These are phyloP conservation scores for Aspergillus intermedius DNA, from an alignment of 2,329 filamentous ascomycete species.

Conservation along the genomic window DNA sequence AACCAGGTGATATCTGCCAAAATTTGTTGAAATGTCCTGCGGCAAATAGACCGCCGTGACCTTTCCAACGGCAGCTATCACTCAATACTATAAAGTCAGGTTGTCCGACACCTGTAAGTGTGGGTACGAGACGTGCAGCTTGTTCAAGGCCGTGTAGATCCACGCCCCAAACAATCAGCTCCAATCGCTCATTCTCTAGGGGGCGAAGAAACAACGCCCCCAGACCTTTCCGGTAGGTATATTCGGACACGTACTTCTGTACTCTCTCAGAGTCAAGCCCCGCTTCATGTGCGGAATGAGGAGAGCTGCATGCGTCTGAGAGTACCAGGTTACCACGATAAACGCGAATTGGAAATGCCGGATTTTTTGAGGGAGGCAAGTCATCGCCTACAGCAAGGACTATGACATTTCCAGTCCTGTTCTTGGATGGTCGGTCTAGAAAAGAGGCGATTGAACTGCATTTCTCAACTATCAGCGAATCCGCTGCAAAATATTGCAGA, in stretches of 20 bases:
- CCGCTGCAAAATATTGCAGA: conserved; percentile 52
- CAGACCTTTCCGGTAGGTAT: conserved; percentile 31
- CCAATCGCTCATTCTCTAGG: conserved; percentile 41
- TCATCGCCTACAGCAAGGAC: conserved; percentile 20
- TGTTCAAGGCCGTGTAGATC: conserved; percentile 43
- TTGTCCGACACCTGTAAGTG: conserved; percentile 51
- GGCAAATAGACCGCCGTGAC: conserved; percentile 46
- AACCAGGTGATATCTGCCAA: conserved; percentile 48
- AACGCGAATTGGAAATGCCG: conserved; percentile 22
- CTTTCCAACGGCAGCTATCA: conserved; percentile 43
- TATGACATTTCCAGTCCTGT: conserved; percentile 41
- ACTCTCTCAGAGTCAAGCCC: conserved; percentile 5
- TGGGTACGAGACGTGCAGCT: conserved; percentile 49
- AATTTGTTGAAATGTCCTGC: conserved; percentile 50
- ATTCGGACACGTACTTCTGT: conserved; percentile 18
- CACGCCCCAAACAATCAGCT: conserved; percentile 52
- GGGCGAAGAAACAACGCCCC: conserved; percentile 50
- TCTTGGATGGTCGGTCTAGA: conserved; percentile 1
- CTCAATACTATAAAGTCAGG: conserved; percentile 52
- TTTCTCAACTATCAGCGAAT: conserved; percentile 36
- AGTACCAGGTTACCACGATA: conserved; percentile 8
- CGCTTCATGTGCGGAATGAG: background rate
- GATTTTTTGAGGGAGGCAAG: conserved; percentile 11
- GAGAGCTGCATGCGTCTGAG: background rate
- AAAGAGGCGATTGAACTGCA: conserved; percentile 7